phyloP scores from a whole-genome alignment of 805 yeast genomes.

The Yarrowia keelungensis region DNA sequence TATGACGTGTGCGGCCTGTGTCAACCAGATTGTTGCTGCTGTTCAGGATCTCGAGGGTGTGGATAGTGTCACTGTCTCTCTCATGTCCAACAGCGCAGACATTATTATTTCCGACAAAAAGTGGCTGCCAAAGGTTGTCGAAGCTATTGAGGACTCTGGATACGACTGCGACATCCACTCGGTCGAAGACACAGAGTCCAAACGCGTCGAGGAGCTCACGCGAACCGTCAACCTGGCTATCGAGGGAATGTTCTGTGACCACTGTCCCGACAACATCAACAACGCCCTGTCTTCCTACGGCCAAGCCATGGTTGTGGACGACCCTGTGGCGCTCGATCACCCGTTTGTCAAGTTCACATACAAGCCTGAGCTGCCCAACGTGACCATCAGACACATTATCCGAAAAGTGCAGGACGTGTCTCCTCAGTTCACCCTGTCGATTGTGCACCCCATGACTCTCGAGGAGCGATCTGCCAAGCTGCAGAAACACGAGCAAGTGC shows the following conservation, averaged over 20 bases:
- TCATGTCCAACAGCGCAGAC: conserved; percentile 67
- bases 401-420: conserved; percentile 57
- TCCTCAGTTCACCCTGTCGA: conserved; percentile 58
- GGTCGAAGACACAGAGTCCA: conserved; percentile 55
- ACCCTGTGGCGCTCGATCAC: conserved; percentile 60
- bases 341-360: conserved; percentile 72
- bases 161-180: conserved; percentile 63
- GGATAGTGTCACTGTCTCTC: conserved; percentile 60
- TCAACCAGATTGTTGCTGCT: conserved; percentile 59
- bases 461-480: conserved; percentile 67
- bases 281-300: conserved; percentile 61
- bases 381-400: conserved; percentile 65
- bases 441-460: conserved; percentile 62
- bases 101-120: conserved; percentile 57
- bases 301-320: conserved; percentile 60
- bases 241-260: conserved; percentile 71
- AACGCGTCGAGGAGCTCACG: conserved; percentile 57
- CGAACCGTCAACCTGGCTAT: conserved; percentile 65
- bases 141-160: conserved; percentile 69
- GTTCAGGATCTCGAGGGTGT: conserved; percentile 58
- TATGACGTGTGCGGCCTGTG: conserved; percentile 77
- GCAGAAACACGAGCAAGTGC: conserved; percentile 57
- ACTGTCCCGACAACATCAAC: conserved; percentile 68
- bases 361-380: conserved; percentile 60
- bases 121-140: conserved; percentile 55